Conservation (phyloP, 2,329 filamentous ascomycete genomes). For the Seiridium unicorne region DNA sequence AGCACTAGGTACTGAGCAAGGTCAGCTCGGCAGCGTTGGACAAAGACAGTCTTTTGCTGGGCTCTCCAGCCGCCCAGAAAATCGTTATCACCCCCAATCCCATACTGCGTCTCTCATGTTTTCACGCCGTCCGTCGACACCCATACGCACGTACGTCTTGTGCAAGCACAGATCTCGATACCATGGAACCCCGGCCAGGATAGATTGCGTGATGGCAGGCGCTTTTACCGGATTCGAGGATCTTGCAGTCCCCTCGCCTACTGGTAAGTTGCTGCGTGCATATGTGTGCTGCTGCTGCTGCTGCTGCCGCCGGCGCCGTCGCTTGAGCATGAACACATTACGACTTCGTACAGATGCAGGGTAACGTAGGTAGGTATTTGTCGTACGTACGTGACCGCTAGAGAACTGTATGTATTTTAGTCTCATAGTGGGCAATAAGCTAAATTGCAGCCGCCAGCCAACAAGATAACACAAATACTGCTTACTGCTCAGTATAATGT, state of each 20-base stretch:
- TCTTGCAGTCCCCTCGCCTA: background rate
- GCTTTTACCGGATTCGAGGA: slow-evolving; percentile 2
- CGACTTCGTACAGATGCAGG: background rate
- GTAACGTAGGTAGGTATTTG: background rate
- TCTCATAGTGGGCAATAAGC: no score
- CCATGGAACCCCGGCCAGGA: background rate
- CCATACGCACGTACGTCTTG: background rate
- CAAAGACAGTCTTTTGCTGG: no score
- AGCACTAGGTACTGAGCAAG: background rate
- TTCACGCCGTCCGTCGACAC: background rate
- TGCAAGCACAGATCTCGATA: slow-evolving; percentile 4
- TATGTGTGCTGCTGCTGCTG: background rate
- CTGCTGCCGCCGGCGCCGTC: background rate
- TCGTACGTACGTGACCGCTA: background rate
- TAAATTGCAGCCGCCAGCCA: background rate
- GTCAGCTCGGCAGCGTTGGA: no score
- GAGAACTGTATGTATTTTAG: no score
- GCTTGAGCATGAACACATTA: background rate
- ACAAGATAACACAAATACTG: background rate
- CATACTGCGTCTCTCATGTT: no score
- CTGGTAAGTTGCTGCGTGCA: slow-evolving; percentile 3
- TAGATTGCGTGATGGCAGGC: slow-evolving; percentile 4
- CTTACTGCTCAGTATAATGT: no score
- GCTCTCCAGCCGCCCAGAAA: no score
- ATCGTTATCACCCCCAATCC: no score